Conservation (phyloP, 106 monocot species). For the Posidonia australis region DNA sequence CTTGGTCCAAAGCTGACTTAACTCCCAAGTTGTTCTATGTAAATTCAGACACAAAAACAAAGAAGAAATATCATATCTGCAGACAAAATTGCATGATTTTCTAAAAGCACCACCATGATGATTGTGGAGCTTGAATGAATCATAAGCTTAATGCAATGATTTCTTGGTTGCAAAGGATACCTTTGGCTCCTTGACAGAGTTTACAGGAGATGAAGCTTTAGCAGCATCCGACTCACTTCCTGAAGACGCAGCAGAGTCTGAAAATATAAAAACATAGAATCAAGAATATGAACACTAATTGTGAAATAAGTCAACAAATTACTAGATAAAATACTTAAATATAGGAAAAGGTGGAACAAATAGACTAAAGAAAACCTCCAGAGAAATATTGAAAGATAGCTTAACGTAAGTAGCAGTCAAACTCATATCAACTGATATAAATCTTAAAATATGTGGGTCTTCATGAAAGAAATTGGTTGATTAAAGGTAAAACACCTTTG, state of each 20-base stretch:
- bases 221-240: constrained; percentile 8
- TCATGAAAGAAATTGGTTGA: too few relatives aligned
- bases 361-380: too few relatives aligned
- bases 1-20: constrained; percentile 20
- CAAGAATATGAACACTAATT: too few relatives aligned
- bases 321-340: too few relatives aligned
- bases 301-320: too few relatives aligned
- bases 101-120: not conserved
- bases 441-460: too few relatives aligned
- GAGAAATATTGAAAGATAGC: too few relatives aligned
- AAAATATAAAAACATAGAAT: not conserved
- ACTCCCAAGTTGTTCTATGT: constrained; percentile 25
- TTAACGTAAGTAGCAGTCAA: too few relatives aligned
- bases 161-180: not conserved
- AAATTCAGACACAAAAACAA: not conserved
- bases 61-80: not conserved
- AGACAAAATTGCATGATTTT: not conserved
- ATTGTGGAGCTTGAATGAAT: not conserved
- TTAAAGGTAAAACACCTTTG: too few relatives aligned
- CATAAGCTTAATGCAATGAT: not conserved
- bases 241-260: constrained; percentile 10
- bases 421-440: too few relatives aligned
- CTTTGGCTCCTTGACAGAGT: not conserved
- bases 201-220: not conserved
- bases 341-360: too few relatives aligned